Base-by-base conservation (phyloP, 768 basidiomycete species). In the Coprinopsis cinerea region DNA sequence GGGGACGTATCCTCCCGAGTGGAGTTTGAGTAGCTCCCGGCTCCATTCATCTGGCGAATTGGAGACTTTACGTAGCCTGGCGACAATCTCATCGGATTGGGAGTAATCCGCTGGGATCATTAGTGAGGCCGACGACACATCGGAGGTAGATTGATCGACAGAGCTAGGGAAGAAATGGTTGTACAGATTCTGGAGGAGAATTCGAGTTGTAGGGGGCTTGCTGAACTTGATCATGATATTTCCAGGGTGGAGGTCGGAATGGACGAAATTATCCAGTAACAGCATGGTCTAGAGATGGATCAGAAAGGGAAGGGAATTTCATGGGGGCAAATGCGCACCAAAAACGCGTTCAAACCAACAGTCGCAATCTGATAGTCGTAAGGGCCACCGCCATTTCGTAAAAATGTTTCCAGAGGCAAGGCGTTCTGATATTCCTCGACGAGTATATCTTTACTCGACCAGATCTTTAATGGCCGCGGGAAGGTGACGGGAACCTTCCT, bases 181-280 rank as follows among this genome's bases (percentile, higher is more conserved):
- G 57, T 81, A 78, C 44, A 92, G 67, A 56, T 78, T 81, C 54
- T 72, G 67, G 35, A 91, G 65, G 40, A 90, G 70, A 57, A 81
- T 73, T 37, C 72, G 67, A 0, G 90, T 86, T 0, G 81, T 77
- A 7, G 86, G 79, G 0, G 92, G 92, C 63, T 88, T 90, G 61
- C 82, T 85, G 71, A 98, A 98, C 63, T 95, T 96, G 72, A 99
- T 82, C 85, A 96, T 89, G 67, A 97, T 94, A 64, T 98, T 98
- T 25, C 95, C 95, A 2, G 90, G 88, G 63, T 91, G 90, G 18
- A 92, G 78, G 61, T 92, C 90, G 2, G 88, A 76, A 64, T 98
- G 96, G 9, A 95, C 92, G 66, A 96, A 99, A 66, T 99, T 98
- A 67, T 99, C 96, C 39, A 99, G 73, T 1, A 99, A 73, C 17